Base-by-base conservation (phyloP, 495 filamentous ascomycete genomes). In the Aspergillus conjunctus region DNA sequence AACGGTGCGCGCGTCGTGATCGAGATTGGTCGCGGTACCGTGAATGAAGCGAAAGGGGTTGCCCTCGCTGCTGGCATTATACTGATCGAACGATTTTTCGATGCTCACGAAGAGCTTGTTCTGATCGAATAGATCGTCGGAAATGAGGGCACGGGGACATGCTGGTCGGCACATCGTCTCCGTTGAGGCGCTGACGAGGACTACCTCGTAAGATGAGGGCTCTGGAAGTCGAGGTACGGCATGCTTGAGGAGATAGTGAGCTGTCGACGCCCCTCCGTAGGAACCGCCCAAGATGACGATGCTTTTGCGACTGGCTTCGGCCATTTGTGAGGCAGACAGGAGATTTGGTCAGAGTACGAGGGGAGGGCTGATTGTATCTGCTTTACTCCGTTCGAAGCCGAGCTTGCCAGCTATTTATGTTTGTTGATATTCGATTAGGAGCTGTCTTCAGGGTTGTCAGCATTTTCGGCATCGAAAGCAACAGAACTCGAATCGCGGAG, bases 241-340 rank as follows among this genome's bases (percentile, higher is more conserved):
- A 68, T 83, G 78, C 62, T 81, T 82, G 63, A 84, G 79, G 51
- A 83, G 65, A 54, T 80, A 79, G 62, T 86, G 83, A 6, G 81
- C 77, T 4, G 72, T 75, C 4, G 79, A 79, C 7, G 81, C 46
- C 18, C 81, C 83, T 37, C 44, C 81, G 64, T 81, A 84, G 41
- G 81, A 84, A 20, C 75, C 81, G 21, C 82, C 83, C 31, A 84
- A 67, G 54, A 86, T 77, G 59, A 85, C 56, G 52, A 83, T 78
- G 18, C 18, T 20, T 45, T 59, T 59, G n/a, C 11, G 37, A n/a
- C 37, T 41, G 37, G 37, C 3, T 11, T 41, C 37, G 37, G 37
- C 12, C 37, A 41, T 41, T 41, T 11, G 11, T 4, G 37, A 0
- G 37, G 37, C 7, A n/a, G 1, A 9, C 3, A 9, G 9, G 37